phyloP scores from a whole-genome alignment of 2,329 filamentous ascomycete species.

The Apiospora koreana region DNA sequence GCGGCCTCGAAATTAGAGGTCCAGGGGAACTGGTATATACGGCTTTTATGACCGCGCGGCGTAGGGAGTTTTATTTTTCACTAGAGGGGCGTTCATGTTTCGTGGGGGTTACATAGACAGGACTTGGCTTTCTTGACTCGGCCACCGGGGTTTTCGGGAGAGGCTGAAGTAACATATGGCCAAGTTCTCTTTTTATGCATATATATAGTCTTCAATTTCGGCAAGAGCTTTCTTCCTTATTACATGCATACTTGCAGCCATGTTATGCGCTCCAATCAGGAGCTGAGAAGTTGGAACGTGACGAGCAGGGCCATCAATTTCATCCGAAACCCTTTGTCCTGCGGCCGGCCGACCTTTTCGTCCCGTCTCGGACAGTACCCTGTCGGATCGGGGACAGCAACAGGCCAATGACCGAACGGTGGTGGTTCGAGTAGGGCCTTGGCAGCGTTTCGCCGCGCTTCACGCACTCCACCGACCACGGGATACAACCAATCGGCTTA shows the following conservation, averaged over 20 bases:
- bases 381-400: not conserved
- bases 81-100: not conserved
- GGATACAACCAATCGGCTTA: not conserved
- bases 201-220: not conserved
- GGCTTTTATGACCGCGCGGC: not conserved
- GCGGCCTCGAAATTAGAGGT: not conserved
- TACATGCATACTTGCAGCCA: too few species aligned
- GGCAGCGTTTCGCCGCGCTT: not conserved
- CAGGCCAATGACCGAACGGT: slow-evolving; percentile 5
- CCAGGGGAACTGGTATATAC: not conserved
- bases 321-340: not conserved
- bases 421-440: not conserved
- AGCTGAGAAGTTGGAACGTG: not conserved
- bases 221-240: not conserved
- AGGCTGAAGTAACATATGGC: not conserved
- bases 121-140: not conserved
- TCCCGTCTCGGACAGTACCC: not conserved
- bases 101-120: not conserved
- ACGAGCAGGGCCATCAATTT: not conserved
- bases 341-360: not conserved
- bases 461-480: not conserved
- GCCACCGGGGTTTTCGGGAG: not conserved
- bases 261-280: not conserved
- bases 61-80: not conserved
- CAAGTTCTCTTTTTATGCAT: not conserved